These are phyloP conservation scores for Pyronema domesticum DNA, from an alignment of 495 filamentous ascomycete species.

Conservation along the genomic window DNA sequence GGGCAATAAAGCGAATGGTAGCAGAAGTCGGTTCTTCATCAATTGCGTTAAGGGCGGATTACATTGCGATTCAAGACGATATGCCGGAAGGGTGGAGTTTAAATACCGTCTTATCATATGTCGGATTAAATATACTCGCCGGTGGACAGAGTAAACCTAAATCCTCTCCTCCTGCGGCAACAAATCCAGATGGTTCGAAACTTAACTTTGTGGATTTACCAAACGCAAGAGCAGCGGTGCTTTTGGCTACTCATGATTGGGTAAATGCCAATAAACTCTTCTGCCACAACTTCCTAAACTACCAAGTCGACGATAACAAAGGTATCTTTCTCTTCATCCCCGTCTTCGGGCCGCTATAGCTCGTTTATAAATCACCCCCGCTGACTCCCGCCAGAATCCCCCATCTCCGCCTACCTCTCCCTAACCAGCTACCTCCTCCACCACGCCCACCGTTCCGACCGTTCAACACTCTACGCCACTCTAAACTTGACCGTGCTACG, in stretches of 20 bases:
- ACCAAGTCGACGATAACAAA: slow-evolving; percentile 38
- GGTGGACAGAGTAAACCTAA: slow-evolving; percentile 43
- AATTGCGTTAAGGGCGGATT: slow-evolving; percentile 45
- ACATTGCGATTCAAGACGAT: slow-evolving; percentile 83
- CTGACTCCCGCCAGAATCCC: slow-evolving; percentile 34
- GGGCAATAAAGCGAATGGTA: slow-evolving; percentile 65
- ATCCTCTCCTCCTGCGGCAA: slow-evolving; percentile 35
- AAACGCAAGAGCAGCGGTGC: slow-evolving; percentile 52
- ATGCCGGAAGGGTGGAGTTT: slow-evolving; percentile 80
- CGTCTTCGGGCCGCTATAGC: background rate
- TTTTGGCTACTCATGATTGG: slow-evolving; percentile 85
- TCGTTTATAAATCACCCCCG: background rate
- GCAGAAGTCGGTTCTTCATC: slow-evolving; percentile 55
- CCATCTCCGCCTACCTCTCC: slow-evolving; percentile 70
- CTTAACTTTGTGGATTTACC: slow-evolving; percentile 58
- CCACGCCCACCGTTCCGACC: slow-evolving; percentile 68
- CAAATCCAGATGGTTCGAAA: slow-evolving; percentile 55
- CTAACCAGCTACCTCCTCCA: slow-evolving; percentile 83
- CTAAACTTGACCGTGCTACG: slow-evolving; percentile 69
- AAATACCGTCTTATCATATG: slow-evolving; percentile 43
- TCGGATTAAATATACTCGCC: slow-evolving; percentile 63
- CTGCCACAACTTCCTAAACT: slow-evolving; percentile 61
- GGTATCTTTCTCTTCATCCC: slow-evolving; percentile 29
- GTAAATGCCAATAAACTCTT: slow-evolving; percentile 89
- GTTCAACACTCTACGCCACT: slow-evolving; percentile 63